Percentiles rank a stretch among this genome's conserved stretches.
Conservation (phyloP, 331 rosid species). For the Erythrophleum ivorense region DNA sequence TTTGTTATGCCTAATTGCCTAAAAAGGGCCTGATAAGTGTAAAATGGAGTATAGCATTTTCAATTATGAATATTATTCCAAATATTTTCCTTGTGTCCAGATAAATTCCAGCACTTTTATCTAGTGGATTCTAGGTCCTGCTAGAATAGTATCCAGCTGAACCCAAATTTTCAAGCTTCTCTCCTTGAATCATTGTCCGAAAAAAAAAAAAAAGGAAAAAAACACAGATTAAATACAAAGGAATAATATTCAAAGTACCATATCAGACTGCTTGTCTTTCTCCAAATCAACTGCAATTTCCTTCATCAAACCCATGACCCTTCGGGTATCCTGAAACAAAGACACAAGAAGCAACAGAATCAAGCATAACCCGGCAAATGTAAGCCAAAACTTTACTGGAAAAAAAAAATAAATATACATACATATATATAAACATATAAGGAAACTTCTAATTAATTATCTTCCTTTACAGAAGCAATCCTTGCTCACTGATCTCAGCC, state of each 20-base stretch:
- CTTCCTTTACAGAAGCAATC: neutral
- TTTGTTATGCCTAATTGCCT: neutral
- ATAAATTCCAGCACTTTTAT: neutral
- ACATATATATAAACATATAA: no score
- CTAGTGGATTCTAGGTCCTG: neutral
- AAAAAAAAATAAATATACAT: neutral
- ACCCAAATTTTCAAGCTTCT: neutral
- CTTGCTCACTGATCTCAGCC: neutral
- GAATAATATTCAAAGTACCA: conserved; percentile 45
- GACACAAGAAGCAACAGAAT: conserved; percentile 6
- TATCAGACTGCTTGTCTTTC: conserved; percentile 57
- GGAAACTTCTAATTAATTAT: neutral
- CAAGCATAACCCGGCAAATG: neutral
- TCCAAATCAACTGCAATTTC: conserved; percentile 83
- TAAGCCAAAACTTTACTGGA: neutral
- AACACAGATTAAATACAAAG: neutral
- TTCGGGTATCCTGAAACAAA: conserved; percentile 69
- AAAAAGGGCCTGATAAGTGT: neutral
- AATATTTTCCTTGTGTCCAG: neutral
- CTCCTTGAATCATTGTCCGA: neutral
- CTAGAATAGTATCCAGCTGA: neutral
- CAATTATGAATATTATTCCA: neutral
- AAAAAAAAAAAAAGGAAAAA: neutral
- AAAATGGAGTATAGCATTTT: neutral
- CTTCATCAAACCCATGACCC: conserved; percentile 61